Conservation (phyloP, 1,284 basidiomycete genomes). For the Coniferiporia weirii region DNA sequence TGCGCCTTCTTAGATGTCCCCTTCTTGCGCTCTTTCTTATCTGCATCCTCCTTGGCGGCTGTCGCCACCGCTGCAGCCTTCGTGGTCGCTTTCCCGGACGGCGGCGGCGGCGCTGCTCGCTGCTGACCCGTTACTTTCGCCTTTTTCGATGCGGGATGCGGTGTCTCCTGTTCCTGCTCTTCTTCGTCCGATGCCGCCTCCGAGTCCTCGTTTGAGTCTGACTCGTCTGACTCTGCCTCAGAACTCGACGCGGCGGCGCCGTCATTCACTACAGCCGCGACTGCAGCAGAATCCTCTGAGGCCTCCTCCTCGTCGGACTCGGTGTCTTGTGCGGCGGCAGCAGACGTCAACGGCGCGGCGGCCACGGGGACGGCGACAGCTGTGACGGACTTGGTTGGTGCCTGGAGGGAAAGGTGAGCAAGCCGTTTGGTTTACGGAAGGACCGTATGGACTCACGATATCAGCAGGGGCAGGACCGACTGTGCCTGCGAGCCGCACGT, state of each 20-base stretch:
- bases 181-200: conserved; percentile 12
- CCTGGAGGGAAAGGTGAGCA: not conserved
- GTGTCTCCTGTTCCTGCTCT: conserved; percentile 12
- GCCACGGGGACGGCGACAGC: not conserved
- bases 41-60: not conserved
- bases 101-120: conserved; percentile 9
- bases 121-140: conserved; percentile 5
- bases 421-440: no score
- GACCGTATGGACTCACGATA: not conserved
- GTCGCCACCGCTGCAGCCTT: conserved; percentile 11
- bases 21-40: conserved; percentile 9
- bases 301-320: conserved; percentile 11
- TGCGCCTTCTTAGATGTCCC: conserved; percentile 5
- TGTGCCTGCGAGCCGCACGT: conserved; percentile 17
- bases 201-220: not conserved
- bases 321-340: not conserved
- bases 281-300: conserved; percentile 9
- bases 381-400: not conserved
- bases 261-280: not conserved
- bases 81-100: conserved; percentile 9
- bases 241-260: not conserved
- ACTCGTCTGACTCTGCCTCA: not conserved
- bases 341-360: not conserved
- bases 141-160: conserved; percentile 12
- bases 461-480: not conserved